Conservation (phyloP, 495 filamentous ascomycete genomes). For the Penicillium atrosanguineum region DNA sequence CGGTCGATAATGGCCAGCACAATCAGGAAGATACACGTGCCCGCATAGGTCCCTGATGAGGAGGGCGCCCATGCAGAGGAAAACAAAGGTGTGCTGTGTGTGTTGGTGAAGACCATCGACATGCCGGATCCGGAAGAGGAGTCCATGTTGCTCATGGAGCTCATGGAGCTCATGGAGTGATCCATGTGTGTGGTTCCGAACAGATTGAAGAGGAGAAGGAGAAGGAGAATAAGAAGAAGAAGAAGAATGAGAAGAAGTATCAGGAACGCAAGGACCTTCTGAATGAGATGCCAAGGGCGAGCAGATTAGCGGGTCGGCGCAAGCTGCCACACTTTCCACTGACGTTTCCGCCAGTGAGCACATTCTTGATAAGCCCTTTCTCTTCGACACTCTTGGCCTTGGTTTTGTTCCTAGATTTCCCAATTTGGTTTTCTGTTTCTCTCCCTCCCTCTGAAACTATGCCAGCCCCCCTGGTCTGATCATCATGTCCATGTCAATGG, state of each 20-base stretch:
- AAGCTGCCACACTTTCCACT: background rate
- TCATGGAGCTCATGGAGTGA: conserved; percentile 16
- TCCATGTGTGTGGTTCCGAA: conserved; percentile 12
- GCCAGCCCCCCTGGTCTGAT: conserved; percentile 1
- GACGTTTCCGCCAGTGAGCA: conserved; percentile 9
- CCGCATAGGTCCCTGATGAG: conserved; percentile 68
- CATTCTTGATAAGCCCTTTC: conserved; percentile 14
- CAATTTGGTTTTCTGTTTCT: background rate
- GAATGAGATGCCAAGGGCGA: background rate
- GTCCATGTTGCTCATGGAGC: conserved; percentile 5
- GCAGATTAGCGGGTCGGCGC: conserved; percentile 11
- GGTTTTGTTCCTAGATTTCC: background rate
- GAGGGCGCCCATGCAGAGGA: conserved; percentile 70
- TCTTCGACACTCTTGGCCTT: background rate
- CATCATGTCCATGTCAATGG: conserved; percentile 29
- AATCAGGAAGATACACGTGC: conserved; percentile 84
- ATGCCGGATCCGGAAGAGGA: conserved; percentile 25
- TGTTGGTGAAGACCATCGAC: conserved; percentile 58
- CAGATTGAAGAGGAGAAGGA: background rate
- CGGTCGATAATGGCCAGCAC: conserved; percentile 67
- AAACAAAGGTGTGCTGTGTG: conserved; percentile 69
- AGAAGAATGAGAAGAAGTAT: background rate
- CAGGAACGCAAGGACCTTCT: background rate
- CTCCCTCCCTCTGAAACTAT: background rate
- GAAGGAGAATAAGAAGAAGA: background rate